phyloP scores from a whole-genome alignment of 2,329 filamentous ascomycete genomes.

The Tolypocladium endophyticum region DNA sequence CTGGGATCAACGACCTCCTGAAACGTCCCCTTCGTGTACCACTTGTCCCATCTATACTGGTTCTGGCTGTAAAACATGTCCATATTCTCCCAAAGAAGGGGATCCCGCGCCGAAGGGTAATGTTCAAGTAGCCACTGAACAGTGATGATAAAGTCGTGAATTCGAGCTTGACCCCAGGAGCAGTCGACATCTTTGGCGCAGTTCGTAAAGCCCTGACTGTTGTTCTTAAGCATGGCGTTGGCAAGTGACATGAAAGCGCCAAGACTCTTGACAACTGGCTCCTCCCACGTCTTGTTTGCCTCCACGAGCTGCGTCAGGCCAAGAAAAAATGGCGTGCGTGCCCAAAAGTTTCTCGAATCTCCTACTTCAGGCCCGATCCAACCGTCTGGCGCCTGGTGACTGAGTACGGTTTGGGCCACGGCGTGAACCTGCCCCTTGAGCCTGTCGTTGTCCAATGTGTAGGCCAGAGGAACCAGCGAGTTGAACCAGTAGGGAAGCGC shows the following conservation, averaged over 20 bases:
- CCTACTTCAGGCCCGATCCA: constrained; percentile 36
- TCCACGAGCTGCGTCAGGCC: constrained; percentile 22
- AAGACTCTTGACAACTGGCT: constrained; percentile 8
- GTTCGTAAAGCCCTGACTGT: constrained; percentile 38
- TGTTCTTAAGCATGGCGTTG: constrained; percentile 42
- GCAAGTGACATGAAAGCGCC: constrained; percentile 27
- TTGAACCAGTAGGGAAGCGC: constrained; percentile 52
- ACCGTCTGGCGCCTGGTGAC: constrained; percentile 32
- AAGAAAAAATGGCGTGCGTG: constrained; percentile 18
- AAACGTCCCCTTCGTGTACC: constrained; percentile 14
- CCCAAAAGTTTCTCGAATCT: constrained; percentile 18
- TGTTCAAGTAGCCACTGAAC: constrained; percentile 30
- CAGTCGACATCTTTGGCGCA: constrained; percentile 26
- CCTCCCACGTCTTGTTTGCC: constrained; percentile 14
- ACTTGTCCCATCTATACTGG: constrained; percentile 17
- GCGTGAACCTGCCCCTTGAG: constrained; percentile 29
- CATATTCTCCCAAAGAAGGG: constrained; percentile 28
- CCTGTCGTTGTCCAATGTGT: constrained; percentile 29
- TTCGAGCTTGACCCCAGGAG: constrained; percentile 21
- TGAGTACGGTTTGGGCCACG: constrained; percentile 30
- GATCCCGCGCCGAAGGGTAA: constrained; percentile 13
- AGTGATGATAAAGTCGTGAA: constrained; percentile 27
- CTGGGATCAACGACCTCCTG: constrained; percentile 8
- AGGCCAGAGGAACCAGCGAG: constrained; percentile 45
- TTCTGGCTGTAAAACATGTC: constrained; percentile 23